Base-by-base conservation (phyloP, 2,329 filamentous ascomycete species). In the Coniochaeta ligniaria region DNA sequence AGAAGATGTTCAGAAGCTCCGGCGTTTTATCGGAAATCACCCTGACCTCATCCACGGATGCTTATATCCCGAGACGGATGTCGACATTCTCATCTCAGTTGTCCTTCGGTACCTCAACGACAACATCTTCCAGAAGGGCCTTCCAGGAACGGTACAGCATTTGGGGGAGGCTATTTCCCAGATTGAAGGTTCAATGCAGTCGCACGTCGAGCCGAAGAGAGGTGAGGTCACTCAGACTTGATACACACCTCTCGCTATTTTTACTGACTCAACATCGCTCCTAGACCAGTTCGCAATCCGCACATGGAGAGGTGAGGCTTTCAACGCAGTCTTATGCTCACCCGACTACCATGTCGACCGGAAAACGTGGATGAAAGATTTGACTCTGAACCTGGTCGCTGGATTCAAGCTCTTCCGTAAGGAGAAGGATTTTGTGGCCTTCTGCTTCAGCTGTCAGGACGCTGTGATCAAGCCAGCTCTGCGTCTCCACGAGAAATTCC, bases 241-340 rank as follows among this genome's bases (percentile, higher is more conserved):
- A 31, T 26, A 6, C 47, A n/a, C 11, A 3, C 17, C 16, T 24
- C 24, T n/a, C 24, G 24, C 6, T 16, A 7, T 22, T 35, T 26
- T 35, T 17, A 57, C 52, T 41, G 35, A 47, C 28, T 14, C 28
- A 57, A 26, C 22, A 16, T 1, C 11, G n/a, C 31, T 55, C 2
- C 20, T 47, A 75, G 74, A 76, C 61, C 67, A 73, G 5, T 75
- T 75, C 38, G 67, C 73, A 0, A 66, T 75, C 5, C 66, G 74
- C 28, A 72, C 69, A 6, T 76, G 74, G 74, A 71, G 69, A 11
- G 73, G 73, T 11, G 74, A 76, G 55, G 71, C 73, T 3, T 71
- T 73, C 59, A 73, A 71, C 52, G 72, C 73, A 22, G 59, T 76
- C 14, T 60, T 76, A 22, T 71, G 68, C 54, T 66, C 69, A 5